Base-by-base conservation (phyloP, 371 early-diverging fungal species). In the Mucor velutinosus region DNA sequence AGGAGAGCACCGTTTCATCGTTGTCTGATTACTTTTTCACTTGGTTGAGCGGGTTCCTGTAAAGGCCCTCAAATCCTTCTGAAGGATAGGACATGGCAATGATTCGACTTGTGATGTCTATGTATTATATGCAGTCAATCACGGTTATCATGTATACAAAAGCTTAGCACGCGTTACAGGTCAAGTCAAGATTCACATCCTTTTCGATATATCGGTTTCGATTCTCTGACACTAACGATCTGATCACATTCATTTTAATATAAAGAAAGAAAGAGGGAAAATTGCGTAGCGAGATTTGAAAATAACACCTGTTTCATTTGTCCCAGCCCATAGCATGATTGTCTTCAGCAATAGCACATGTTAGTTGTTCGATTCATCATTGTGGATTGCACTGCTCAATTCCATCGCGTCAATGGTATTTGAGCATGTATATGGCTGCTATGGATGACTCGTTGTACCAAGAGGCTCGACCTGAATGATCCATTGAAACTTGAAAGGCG, bases 51-150 rank as follows among this genome's bases (percentile, higher is more conserved):
- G 84, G 63, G 60, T 92, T 92, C 21, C 93, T 82, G 67, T 89
- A 92, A 7, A 90, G 63, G 4, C 88, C 77, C 65, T 91, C 92
- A n/a, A 88, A 19, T 2, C 85, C 87, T 43, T 75, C 78, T 17
- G 89, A 76, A 15, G 93, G 93, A 60, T 79, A 90, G 0, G 89
- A 85, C 90, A 91, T 92, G 58, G 93, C 93, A 65, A 92, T 86
- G 15, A 92, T 71, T 1, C 74, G 72, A 6, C 81, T 74, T 0
- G 90, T 89, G 62, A 92, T 88, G 65, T 91, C 90, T 89, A 66
- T 2, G 37, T 6, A 30, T 10, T 14, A 29, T 5, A 27, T 17
- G 37, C 11, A 23, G 25, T 25, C 11, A 27, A 25, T 49, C 17
- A 14, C 39, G 15, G 2, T 23, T 37, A 19, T 19, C 14, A 19